phyloP scores from a whole-genome alignment of 129 eudicot species.

The Arctium lappa region DNA sequence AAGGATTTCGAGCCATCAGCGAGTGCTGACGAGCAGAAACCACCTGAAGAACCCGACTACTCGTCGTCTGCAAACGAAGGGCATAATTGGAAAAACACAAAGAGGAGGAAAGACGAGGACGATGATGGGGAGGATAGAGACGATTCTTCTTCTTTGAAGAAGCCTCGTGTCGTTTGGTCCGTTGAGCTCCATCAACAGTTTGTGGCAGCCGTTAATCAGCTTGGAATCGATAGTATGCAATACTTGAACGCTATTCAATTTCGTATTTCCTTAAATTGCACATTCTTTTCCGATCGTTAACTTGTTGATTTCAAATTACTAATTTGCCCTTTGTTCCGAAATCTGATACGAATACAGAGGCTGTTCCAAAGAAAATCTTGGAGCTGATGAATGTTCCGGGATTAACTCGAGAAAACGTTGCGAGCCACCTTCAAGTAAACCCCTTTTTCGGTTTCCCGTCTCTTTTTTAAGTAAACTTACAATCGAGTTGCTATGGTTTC shows the following conservation, averaged over 20 bases:
- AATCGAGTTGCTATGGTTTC: background rate
- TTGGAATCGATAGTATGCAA: constrained; percentile 58
- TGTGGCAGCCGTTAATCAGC: constrained; percentile 64
- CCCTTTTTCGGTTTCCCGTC: background rate
- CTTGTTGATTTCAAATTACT: constrained; percentile 9
- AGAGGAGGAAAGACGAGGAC: constrained; percentile 56
- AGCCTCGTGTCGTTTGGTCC: constrained; percentile 71
- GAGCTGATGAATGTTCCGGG: constrained; percentile 99
- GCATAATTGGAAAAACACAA: constrained; percentile 45
- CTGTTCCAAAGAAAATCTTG: constrained; percentile 94
- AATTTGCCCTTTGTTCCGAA: constrained; percentile 2
- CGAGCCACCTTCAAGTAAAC: constrained; percentile 95
- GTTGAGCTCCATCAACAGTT: constrained; percentile 63
- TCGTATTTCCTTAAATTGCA: background rate
- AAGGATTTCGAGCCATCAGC: constrained; percentile 76
- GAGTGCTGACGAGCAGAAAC: constrained; percentile 52
- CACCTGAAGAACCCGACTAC: constrained; percentile 31
- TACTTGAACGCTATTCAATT: background rate
- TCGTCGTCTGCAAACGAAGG: constrained; percentile 35
- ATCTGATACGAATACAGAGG: constrained; percentile 52
- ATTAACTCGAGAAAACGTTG: constrained; percentile 89
- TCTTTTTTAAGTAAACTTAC: background rate
- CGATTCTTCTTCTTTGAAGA: constrained; percentile 60
- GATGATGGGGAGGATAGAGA: constrained; percentile 47
- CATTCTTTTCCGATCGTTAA: background rate